Evolutionary conservation across 1,284 basidiomycete genomes (phyloP).

Genomic region (Pyrrhoderma noxium): DNA sequence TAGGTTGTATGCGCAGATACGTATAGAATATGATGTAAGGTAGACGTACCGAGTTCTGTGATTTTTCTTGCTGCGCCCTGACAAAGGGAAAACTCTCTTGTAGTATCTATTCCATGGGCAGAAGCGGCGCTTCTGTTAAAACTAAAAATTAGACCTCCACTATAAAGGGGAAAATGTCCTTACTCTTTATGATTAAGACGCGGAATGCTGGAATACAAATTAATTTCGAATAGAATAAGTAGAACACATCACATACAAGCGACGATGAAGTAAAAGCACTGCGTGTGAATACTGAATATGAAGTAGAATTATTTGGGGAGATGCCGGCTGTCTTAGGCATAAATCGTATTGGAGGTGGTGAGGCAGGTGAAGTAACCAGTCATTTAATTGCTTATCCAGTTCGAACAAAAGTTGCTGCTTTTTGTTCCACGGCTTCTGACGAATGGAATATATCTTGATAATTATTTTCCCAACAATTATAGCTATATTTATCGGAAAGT

Average conservation of each 20-base stretch:
- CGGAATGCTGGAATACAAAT: conserved; percentile 5
- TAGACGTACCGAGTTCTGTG: conserved; percentile 51
- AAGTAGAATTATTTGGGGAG: conserved; percentile 62
- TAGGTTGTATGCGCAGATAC: not conserved
- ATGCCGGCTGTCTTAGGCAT: conserved; percentile 39
- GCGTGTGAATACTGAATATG: conserved; percentile 77
- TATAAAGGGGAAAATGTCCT: not conserved
- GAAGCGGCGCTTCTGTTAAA: conserved; percentile 13
- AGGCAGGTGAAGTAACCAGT: conserved; percentile 70
- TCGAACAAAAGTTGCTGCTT: conserved; percentile 43
- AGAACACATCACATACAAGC: conserved; percentile 52
- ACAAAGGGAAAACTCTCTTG: conserved; percentile 68
- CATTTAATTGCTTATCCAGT: conserved; percentile 64
- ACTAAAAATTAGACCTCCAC: not conserved
- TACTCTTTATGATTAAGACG: conserved; percentile 10
- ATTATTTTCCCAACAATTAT: conserved; percentile 61
- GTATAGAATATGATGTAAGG: not conserved
- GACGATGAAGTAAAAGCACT: conserved; percentile 70
- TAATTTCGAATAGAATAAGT: not conserved
- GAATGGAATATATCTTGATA: conserved; percentile 68
- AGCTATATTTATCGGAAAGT: conserved; percentile 35
- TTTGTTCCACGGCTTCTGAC: conserved; percentile 37
- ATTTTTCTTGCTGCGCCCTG: conserved; percentile 72
- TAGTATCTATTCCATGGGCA: conserved; percentile 16
- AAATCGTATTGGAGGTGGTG: conserved; percentile 56